Percentiles rank a stretch among this genome's conserved stretches.
Evolutionary conservation across 2,329 filamentous ascomycete species (phyloP).

Genomic region (Zymoseptoria brevis): DNA sequence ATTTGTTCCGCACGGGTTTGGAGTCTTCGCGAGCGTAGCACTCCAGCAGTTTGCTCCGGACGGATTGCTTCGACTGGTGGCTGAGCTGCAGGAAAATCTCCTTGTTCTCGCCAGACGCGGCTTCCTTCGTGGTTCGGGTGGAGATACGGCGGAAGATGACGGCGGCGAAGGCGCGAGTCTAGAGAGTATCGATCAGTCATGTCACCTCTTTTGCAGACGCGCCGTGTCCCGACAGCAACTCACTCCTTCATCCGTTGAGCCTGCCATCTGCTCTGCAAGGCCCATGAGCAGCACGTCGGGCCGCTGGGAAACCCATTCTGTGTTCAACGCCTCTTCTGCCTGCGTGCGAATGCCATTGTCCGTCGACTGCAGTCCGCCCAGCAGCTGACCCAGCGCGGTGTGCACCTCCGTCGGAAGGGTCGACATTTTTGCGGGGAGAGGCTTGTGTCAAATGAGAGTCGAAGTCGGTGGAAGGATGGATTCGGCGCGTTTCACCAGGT

Average conservation of each 20-base stretch:
- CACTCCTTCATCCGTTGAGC: slow-evolving; percentile 65
- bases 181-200: background rate
- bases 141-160: slow-evolving; percentile 92
- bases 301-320: slow-evolving; percentile 74
- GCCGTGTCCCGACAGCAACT: slow-evolving; percentile 25
- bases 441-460: background rate
- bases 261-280: slow-evolving; percentile 81
- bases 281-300: slow-evolving; percentile 91
- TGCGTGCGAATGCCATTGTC: slow-evolving; percentile 80
- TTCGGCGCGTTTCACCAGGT: background rate
- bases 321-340: slow-evolving; percentile 84
- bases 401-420: slow-evolving; percentile 77
- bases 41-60: slow-evolving; percentile 76
- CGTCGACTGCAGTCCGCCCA: slow-evolving; percentile 78
- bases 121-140: slow-evolving; percentile 74
- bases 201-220: background rate
- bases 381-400: slow-evolving; percentile 73
- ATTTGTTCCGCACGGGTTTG: slow-evolving; percentile 77
- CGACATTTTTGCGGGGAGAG: slow-evolving; percentile 42
- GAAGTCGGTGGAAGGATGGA: background rate
- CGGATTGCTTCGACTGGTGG: slow-evolving; percentile 64
- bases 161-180: slow-evolving; percentile 86
- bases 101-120: slow-evolving; percentile 57
- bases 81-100: slow-evolving; percentile 81
- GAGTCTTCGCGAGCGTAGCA: slow-evolving; percentile 65